Evolutionary conservation across 768 basidiomycete species (phyloP).

Genomic region (Tricholoma furcatifolium): DNA sequence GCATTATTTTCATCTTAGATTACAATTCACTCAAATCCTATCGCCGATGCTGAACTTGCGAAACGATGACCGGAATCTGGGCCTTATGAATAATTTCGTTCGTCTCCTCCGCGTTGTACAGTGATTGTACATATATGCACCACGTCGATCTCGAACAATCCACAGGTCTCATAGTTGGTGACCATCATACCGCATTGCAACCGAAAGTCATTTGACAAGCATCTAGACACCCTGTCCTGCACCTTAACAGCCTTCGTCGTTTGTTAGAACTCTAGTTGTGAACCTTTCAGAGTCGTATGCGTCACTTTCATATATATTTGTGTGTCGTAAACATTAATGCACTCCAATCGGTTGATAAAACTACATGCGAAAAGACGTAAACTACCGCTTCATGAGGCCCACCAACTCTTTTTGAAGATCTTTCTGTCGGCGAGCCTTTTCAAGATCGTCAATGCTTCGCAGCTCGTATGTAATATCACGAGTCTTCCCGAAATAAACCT

Average conservation of each 20-base stretch:
- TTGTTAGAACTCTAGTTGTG: too few relatives aligned
- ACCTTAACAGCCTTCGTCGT: not conserved
- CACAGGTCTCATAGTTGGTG: not conserved
- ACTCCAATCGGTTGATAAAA: not conserved
- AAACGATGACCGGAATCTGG: slow-evolving; percentile 21
- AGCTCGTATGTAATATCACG: slow-evolving; percentile 93
- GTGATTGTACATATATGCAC: too few relatives aligned
- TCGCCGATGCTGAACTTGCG: slow-evolving; percentile 71
- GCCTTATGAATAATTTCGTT: too few relatives aligned
- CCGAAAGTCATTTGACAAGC: not conserved
- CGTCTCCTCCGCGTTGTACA: too few relatives aligned
- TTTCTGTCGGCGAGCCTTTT: slow-evolving; percentile 74
- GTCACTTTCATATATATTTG: too few relatives aligned
- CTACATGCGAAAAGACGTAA: slow-evolving; percentile 1
- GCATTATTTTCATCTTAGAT: slow-evolving; percentile 42
- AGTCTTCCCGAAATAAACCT: slow-evolving; percentile 97
- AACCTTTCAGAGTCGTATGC: too few relatives aligned
- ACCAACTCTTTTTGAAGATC: slow-evolving; percentile 91
- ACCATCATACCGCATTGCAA: not conserved
- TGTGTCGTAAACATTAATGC: not conserved
- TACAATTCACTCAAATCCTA: slow-evolving; percentile 92
- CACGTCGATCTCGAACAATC: not conserved
- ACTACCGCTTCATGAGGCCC: slow-evolving; percentile 75
- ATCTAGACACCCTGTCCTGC: not conserved
- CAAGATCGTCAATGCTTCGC: slow-evolving; percentile 82